These are phyloP conservation scores for Plasmodium reichenowi DNA, from an alignment of 169 alveolate genomes.

Conservation along the genomic window DNA sequence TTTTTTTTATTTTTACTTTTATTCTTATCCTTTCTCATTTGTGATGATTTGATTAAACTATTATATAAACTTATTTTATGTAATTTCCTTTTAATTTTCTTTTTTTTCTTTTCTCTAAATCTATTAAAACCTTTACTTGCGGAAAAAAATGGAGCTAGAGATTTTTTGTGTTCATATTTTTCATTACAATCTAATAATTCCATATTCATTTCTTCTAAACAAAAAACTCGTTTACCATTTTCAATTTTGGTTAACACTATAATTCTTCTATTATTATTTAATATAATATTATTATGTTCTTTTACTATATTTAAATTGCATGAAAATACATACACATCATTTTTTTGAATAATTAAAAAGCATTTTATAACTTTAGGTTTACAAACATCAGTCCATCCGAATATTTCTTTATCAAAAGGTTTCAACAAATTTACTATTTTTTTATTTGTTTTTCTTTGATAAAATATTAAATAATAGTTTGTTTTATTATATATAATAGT, in stretches of 20 bases:
- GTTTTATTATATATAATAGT: constrained; percentile 46
- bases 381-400: constrained; percentile 56
- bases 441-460: constrained; percentile 55
- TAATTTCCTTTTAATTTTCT: background rate
- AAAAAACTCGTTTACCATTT: constrained; percentile 62
- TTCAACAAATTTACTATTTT: constrained; percentile 39
- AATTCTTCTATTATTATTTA: constrained; percentile 35
- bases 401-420: constrained; percentile 51
- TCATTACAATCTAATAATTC: background rate
- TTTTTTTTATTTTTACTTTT: background rate
- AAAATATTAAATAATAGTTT: constrained; percentile 43
- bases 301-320: constrained; percentile 52
- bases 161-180: background rate
- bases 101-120: constrained; percentile 14
- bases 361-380: constrained; percentile 51
- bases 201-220: constrained; percentile 29
- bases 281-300: constrained; percentile 37
- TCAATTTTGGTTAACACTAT: constrained; percentile 54
- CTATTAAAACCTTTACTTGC: constrained; percentile 26
- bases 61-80: constrained; percentile 10
- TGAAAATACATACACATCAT: constrained; percentile 35
- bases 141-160: background rate
- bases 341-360: constrained; percentile 24
- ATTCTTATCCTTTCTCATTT: background rate
- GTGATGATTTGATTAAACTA: background rate